These are phyloP conservation scores for Vaccinium macrocarpon DNA, from an alignment of 148 eudicot species.

Conservation along the genomic window DNA sequence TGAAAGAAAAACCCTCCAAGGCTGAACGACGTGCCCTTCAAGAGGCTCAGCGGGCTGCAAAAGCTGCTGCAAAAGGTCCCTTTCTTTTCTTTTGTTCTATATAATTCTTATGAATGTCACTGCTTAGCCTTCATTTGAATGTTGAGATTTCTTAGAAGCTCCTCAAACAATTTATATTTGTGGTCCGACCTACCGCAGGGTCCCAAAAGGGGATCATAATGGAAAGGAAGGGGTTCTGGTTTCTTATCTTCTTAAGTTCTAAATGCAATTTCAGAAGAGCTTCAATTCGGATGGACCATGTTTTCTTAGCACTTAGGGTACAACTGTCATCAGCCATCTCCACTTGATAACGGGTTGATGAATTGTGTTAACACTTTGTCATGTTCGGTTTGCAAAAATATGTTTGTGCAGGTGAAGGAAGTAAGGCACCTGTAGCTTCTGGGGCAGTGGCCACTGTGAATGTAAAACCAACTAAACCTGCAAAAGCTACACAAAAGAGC, in stretches of 20 bases:
- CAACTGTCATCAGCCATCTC: neutral
- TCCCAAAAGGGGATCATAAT: neutral
- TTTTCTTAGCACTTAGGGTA: neutral
- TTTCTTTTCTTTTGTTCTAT: neutral
- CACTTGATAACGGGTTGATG: neutral
- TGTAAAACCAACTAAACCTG: slow-evolving; percentile 56
- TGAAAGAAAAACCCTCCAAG: slow-evolving; percentile 81
- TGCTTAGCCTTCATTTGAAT: slow-evolving; percentile 8
- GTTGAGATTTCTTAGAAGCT: neutral
- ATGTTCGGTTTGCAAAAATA: slow-evolving; percentile 8
- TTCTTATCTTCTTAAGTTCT: neutral
- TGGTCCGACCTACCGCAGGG: neutral
- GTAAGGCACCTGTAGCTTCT: slow-evolving; percentile 45
- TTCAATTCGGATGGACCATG: neutral
- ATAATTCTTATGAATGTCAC: neutral
- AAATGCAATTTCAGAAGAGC: neutral
- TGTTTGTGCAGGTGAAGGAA: slow-evolving; percentile 47
- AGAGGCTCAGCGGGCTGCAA: slow-evolving; percentile 95
- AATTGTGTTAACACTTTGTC: neutral
- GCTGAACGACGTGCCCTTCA: slow-evolving; percentile 96
- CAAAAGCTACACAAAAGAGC: slow-evolving; percentile 56
- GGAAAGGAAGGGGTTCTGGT: too few species aligned
- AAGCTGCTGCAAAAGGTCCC: slow-evolving; percentile 84
- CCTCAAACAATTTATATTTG: neutral
- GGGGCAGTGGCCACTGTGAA: slow-evolving; percentile 38